Conservation (phyloP, 352 stramenopile species). For the Globisporangium polare region DNA sequence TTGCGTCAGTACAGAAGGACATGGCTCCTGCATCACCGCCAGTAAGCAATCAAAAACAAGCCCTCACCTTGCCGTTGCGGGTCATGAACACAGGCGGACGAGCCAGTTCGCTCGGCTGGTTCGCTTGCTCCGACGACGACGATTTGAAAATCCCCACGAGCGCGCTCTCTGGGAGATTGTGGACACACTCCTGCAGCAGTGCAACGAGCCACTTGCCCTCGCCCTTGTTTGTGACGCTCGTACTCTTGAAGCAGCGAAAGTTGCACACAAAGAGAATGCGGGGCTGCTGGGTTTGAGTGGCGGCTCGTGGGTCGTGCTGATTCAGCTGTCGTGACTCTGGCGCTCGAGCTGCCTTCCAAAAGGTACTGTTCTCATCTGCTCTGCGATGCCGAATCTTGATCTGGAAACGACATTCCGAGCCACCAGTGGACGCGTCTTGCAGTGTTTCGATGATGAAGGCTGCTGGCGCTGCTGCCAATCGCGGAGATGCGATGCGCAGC, state of each 20-base stretch:
- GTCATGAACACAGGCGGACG: constrained; percentile 1
- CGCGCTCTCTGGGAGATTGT: constrained; percentile 4
- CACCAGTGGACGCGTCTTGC: constrained; percentile 1
- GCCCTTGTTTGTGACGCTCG: constrained; percentile 16
- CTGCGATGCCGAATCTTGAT: constrained; percentile 10
- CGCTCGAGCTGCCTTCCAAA: not conserved
- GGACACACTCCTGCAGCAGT: constrained; percentile 16
- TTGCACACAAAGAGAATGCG: constrained; percentile 31
- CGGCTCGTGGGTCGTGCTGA: not conserved
- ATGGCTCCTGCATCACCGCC: too few relatives aligned
- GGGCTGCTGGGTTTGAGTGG: not conserved
- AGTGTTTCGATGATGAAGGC: constrained; percentile 12
- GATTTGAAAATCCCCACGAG: constrained; percentile 8
- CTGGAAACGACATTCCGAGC: constrained; percentile 10
- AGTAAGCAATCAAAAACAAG: not conserved
- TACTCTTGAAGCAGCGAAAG: constrained; percentile 23
- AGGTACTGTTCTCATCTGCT: not conserved
- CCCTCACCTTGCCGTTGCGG: constrained; percentile 13
- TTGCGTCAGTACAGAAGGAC: too few relatives aligned
- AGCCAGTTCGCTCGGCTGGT: not conserved
- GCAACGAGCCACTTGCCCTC: constrained; percentile 16
- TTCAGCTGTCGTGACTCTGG: too few relatives aligned
- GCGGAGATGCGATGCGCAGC: constrained; percentile 6
- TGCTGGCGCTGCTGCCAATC: not conserved
- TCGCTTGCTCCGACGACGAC: not conserved